Base-by-base conservation (phyloP, 352 stramenopile species). In the Aphanomyces euteiches region DNA sequence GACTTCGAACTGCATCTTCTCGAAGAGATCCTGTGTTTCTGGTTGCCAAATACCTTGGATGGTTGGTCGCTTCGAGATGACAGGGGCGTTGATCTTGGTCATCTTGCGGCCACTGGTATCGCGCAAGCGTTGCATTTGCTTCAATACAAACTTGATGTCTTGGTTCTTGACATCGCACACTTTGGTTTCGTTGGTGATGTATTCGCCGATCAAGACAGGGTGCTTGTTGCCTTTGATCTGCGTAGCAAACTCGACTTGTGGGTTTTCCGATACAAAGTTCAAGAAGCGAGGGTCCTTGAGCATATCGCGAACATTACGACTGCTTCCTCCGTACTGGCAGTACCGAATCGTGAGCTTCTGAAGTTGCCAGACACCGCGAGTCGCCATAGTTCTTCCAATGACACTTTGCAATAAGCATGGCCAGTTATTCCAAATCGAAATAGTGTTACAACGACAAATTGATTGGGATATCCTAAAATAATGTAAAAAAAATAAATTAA, bases 91-190 rank as follows among this genome's bases (percentile, higher is more conserved):
- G 72, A 95, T 89, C 61, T 54, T 72, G 66, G 87, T 95, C 87
- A 95, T 93, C 80, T 95, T 95, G 56, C 87, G 83, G 66, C 87
- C 87, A 68, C 87, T 95, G 68, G 87, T 89, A 81, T 93, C 88
- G 58, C 88, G 79, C 73, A 95, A 72, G 41, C 88, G 85, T 75
- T 93, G 81, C 34, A 95, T 85, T 84, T 92, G 86, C 72, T 78
- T 82, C 75, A 95, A 70, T 48, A 95, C 87, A 58, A 91, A 90
- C 40, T 79, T 69, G 54, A 93, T 83, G 17, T 95, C 84, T 78
- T 93, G 79, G 81, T 95, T 95, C 82, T 95, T 95, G 43, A 95
- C 82, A 66, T 95, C 88, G 65, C 82, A 81, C 15, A 95, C 88
- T 76, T 95, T 95, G 56, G 75, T 83, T 69, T 90, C 69, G 66